Conservation (phyloP, 2,329 filamentous ascomycete genomes). For the Colletotrichum cuscutae region DNA sequence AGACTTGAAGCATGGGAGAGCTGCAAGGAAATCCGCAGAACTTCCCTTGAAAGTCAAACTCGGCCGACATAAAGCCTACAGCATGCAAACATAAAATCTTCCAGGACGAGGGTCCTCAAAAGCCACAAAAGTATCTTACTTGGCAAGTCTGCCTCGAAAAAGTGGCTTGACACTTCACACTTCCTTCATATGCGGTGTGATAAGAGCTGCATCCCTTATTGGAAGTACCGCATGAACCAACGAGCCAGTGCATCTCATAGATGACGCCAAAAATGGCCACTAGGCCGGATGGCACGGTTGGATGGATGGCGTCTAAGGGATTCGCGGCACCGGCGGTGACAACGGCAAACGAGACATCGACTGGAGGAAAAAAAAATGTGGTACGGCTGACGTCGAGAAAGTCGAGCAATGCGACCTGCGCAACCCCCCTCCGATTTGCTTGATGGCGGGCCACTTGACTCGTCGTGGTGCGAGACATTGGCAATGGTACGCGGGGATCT, state of each 20-base stretch:
- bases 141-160: background rate
- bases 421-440: conserved; percentile 4
- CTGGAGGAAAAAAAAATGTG: background rate
- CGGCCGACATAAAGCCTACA: background rate
- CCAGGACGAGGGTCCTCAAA: background rate
- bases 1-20: background rate
- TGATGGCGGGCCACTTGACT: conserved; percentile 32
- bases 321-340: conserved; percentile 25
- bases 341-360: background rate
- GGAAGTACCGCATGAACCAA: conserved; percentile 1
- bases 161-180: background rate
- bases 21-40: background rate
- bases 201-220: conserved; percentile 17
- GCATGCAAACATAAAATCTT: background rate
- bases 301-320: background rate
- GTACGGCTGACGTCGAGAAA: conserved; percentile 17
- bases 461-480: conserved; percentile 18
- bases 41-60: background rate
- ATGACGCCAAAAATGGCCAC: conserved; percentile 12
- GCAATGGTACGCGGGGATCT: conserved; percentile 17
- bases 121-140: conserved; percentile 6
- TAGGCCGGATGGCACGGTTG: conserved; percentile 13
- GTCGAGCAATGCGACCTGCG: conserved; percentile 17
- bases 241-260: background rate
- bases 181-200: background rate